Conservation (phyloP, 345 rosid species). For the Eucalyptus curtisii region DNA sequence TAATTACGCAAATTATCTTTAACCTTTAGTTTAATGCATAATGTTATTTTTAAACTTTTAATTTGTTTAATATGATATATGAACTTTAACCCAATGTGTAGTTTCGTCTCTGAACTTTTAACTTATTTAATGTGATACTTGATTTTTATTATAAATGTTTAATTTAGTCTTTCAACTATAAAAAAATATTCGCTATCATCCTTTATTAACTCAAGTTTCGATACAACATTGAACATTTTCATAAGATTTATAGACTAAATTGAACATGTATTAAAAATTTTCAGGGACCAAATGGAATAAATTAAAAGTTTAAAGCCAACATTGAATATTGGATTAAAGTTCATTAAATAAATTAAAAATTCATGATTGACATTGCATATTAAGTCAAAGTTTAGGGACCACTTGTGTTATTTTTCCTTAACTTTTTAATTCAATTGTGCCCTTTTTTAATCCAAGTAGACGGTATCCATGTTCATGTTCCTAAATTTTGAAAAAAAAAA, state of each 20-base stretch:
- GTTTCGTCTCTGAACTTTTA: fast-evolving
- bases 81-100: fast-evolving
- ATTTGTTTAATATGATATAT: no score
- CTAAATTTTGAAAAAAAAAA: no score
- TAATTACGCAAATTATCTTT: neutral
- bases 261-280: fast-evolving
- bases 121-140: fast-evolving
- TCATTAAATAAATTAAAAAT: no score
- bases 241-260: no score
- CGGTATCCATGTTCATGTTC: neutral
- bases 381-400: fast-evolving
- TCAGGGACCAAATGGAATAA: fast-evolving
- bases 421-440: neutral
- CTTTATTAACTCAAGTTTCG: no score
- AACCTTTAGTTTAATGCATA: no score
- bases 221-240: fast-evolving
- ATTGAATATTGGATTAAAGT: no score
- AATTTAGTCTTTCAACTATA: no score
- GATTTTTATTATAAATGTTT: no score
- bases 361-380: no score
- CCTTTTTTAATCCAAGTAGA: neutral
- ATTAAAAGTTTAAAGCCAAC: no score
- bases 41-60: fast-evolving
- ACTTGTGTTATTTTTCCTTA: neutral
- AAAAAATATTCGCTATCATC: no score